phyloP scores from a whole-genome alignment of 2,329 filamentous ascomycete genomes.

The Calonectria hawksworthii region DNA sequence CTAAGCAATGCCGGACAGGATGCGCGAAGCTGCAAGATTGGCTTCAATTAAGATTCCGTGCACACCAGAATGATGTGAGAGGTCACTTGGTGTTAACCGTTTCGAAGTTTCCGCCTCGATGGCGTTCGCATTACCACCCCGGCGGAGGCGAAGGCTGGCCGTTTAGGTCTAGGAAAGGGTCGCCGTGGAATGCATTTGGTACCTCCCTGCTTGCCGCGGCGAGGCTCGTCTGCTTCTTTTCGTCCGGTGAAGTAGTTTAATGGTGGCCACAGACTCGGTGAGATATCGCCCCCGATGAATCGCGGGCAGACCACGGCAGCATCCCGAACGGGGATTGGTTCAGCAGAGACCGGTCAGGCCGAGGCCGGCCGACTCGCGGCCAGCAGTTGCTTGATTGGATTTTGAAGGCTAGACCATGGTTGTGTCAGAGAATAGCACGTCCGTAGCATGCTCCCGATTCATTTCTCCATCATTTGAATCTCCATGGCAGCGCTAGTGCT shows the following conservation, averaged over 20 bases:
- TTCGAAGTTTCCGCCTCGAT: not conserved
- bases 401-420: not conserved
- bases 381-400: not conserved
- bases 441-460: not conserved
- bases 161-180: not conserved
- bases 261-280: not conserved
- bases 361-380: not conserved
- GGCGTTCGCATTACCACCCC: not conserved
- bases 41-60: slow-evolving; percentile 8
- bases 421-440: not conserved
- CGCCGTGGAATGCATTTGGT: not conserved
- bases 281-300: not conserved
- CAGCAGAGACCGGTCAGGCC: not conserved
- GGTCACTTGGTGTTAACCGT: not conserved
- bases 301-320: not conserved
- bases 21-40: slow-evolving; percentile 19
- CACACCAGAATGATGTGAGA: not conserved
- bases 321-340: not conserved
- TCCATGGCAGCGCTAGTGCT: not conserved
- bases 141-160: not conserved
- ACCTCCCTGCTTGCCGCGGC: slow-evolving; percentile 12
- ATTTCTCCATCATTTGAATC: not conserved
- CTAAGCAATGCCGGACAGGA: slow-evolving; percentile 9
- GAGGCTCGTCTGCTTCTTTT: slow-evolving; percentile 12
- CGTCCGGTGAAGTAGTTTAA: slow-evolving; percentile 7